Evolutionary conservation across 768 basidiomycete genomes (phyloP).

Genomic region (Pisolithus tinctorius): DNA sequence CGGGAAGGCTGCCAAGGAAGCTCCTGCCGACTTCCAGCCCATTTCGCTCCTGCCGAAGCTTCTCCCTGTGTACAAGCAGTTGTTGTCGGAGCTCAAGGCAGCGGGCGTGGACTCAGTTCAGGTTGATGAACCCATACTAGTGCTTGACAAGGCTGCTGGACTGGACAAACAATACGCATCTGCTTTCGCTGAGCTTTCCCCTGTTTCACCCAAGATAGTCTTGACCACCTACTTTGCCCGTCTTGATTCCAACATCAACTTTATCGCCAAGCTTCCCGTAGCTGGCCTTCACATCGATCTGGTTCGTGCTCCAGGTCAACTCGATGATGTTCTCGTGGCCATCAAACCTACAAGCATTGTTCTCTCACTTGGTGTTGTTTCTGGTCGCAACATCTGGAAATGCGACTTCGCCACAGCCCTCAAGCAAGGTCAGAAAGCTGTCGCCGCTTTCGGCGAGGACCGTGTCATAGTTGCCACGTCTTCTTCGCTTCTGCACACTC

Average conservation of each 20-base stretch:
- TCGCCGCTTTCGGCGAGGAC: constrained; percentile 74
- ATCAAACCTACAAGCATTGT: constrained; percentile 75
- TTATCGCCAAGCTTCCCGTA: constrained; percentile 86
- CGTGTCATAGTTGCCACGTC: constrained; percentile 94
- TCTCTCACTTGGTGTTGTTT: constrained; percentile 92
- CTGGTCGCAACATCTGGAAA: constrained; percentile 99
- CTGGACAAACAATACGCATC: constrained; percentile 75
- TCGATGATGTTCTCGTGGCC: constrained; percentile 74
- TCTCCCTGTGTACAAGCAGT: constrained; percentile 85
- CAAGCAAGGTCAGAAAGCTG: constrained; percentile 76
- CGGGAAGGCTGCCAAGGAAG: constrained; percentile 85
- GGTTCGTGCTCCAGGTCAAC: constrained; percentile 86
- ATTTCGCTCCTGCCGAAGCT: constrained; percentile 86
- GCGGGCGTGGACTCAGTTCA: constrained; percentile 95
- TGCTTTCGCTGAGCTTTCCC: constrained; percentile 75
- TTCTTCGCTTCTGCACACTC: constrained; percentile 96
- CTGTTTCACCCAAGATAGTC: constrained; percentile 85
- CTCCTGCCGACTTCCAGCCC: constrained; percentile 79
- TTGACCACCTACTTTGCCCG: constrained; percentile 97
- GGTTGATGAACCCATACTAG: constrained; percentile 94
- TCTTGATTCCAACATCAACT: constrained; percentile 86
- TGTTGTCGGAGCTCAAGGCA: constrained; percentile 83
- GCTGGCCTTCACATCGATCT: constrained; percentile 95
- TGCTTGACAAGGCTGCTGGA: constrained; percentile 74
- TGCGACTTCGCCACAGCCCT: constrained; percentile 82